Percentiles rank a stretch among this genome's conserved stretches.
Evolutionary conservation across 169 alveolate genomes (phyloP).

Genomic region (Eimeria maxima): DNA sequence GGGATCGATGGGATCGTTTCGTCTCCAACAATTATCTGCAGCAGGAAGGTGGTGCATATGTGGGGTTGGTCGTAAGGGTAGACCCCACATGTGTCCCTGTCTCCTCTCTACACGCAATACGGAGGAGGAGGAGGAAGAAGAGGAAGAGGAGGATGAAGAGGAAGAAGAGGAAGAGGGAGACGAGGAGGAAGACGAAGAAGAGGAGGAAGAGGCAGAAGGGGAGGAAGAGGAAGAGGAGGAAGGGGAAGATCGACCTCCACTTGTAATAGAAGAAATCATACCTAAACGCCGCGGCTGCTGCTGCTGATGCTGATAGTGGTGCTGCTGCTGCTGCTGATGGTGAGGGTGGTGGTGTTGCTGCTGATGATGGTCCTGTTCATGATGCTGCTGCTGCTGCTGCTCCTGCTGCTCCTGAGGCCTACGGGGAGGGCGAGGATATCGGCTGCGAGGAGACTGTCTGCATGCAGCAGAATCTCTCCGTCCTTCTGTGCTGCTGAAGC

Average conservation of each 20-base stretch:
- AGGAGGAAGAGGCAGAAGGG: too few relatives aligned
- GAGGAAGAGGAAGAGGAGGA: neutral
- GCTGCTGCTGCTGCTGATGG: slow-evolving; percentile 57
- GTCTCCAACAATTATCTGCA: too few relatives aligned
- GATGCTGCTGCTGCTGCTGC: slow-evolving; percentile 3
- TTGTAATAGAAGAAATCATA: neutral
- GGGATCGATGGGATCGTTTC: too few relatives aligned
- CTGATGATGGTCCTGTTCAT: neutral
- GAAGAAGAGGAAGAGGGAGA: too few relatives aligned
- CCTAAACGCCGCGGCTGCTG: neutral
- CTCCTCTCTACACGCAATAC: too few relatives aligned
- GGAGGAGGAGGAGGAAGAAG: neutral
- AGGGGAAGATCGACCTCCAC: neutral
- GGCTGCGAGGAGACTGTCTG: neutral
- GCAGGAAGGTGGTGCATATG: too few relatives aligned
- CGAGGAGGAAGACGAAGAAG: too few relatives aligned
- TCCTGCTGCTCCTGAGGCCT: slow-evolving; percentile 13
- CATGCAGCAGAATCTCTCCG: neutral
- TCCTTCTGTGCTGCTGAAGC: neutral
- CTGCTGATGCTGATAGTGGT: neutral
- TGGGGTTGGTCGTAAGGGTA: too few relatives aligned
- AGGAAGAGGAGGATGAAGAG: neutral
- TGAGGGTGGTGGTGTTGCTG: neutral
- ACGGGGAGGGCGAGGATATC: neutral
- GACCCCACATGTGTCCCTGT: too few relatives aligned